phyloP scores from a whole-genome alignment of 768 basidiomycete species.

The Tylopilus balloui region DNA sequence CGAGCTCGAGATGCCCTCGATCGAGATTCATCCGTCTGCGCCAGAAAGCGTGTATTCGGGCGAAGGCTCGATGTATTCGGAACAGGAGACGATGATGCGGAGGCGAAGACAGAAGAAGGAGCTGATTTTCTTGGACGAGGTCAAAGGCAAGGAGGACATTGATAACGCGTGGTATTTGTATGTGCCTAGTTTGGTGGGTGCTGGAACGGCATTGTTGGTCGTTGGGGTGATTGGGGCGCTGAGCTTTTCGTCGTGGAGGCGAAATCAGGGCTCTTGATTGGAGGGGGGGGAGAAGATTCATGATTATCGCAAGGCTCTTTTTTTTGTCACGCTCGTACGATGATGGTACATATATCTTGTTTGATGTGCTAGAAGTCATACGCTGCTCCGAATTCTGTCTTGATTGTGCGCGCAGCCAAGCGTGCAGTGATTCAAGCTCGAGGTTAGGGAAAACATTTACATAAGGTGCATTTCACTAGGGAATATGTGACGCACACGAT shows the following conservation, averaged over 20 bases:
- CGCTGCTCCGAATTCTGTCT: neutral
- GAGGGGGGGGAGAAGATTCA: neutral
- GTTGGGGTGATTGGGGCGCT: slow-evolving; percentile 75
- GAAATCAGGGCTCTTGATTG: slow-evolving; percentile 54
- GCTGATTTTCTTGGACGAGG: slow-evolving; percentile 41
- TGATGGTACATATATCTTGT: slow-evolving; percentile 16
- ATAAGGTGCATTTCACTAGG: no score
- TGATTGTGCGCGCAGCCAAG: no score
- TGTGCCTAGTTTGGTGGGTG: slow-evolving; percentile 73
- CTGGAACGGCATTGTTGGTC: slow-evolving; percentile 77
- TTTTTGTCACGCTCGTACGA: neutral
- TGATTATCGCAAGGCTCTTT: slow-evolving; percentile 8
- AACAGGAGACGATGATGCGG: slow-evolving; percentile 33
- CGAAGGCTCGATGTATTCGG: slow-evolving; percentile 25
- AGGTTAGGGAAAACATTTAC: no score
- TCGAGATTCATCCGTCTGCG: slow-evolving; percentile 42
- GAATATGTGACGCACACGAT: no score
- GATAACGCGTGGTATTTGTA: slow-evolving; percentile 79
- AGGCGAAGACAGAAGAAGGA: slow-evolving; percentile 55
- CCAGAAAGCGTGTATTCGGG: slow-evolving; percentile 28
- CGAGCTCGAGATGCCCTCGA: slow-evolving; percentile 65
- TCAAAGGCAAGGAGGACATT: slow-evolving; percentile 49
- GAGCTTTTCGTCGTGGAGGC: slow-evolving; percentile 66
- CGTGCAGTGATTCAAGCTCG: no score
- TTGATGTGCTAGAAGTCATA: slow-evolving; percentile 15